Percentiles rank a stretch among this genome's conserved stretches.
Evolutionary conservation across 805 yeast species (phyloP).

Genomic region (Candida endomychidarum): DNA sequence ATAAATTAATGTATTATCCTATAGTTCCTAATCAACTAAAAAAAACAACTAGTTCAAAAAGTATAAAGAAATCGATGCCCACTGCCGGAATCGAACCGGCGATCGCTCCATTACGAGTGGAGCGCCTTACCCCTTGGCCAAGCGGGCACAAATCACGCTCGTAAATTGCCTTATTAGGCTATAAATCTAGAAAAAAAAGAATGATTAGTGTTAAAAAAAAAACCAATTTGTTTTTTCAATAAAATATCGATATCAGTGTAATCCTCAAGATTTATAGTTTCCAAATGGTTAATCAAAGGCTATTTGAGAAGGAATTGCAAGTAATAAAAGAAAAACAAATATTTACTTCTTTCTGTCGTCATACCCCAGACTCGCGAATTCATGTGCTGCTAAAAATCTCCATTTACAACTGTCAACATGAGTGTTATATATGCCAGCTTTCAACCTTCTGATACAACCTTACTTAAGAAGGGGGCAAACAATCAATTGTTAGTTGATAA

Average conservation of each 20-base stretch:
- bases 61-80: constrained; percentile 28
- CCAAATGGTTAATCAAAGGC: too few species aligned
- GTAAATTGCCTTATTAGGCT: neutral
- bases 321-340: too few species aligned
- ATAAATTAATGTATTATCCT: neutral
- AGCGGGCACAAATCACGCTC: constrained; percentile 33
- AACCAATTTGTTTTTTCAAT: too few species aligned
- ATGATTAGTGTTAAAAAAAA: neutral
- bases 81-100: constrained; percentile 55
- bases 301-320: too few species aligned
- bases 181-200: too few species aligned
- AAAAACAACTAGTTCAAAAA: neutral
- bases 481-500: constrained; percentile 36
- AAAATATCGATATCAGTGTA: too few species aligned
- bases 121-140: constrained; percentile 58
- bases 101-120: constrained; percentile 56
- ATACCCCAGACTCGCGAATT: constrained; percentile 9
- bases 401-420: constrained; percentile 1
- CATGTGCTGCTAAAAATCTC: constrained; percentile 5
- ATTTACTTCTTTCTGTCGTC: neutral
- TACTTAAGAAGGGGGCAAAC: constrained; percentile 29
- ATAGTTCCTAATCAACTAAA: constrained; percentile 5
- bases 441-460: constrained; percentile 38
- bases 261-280: too few species aligned
- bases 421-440: constrained; percentile 22